These are phyloP conservation scores for Kockovaella imperatae DNA, from an alignment of 768 basidiomycete genomes.

Conservation along the genomic window DNA sequence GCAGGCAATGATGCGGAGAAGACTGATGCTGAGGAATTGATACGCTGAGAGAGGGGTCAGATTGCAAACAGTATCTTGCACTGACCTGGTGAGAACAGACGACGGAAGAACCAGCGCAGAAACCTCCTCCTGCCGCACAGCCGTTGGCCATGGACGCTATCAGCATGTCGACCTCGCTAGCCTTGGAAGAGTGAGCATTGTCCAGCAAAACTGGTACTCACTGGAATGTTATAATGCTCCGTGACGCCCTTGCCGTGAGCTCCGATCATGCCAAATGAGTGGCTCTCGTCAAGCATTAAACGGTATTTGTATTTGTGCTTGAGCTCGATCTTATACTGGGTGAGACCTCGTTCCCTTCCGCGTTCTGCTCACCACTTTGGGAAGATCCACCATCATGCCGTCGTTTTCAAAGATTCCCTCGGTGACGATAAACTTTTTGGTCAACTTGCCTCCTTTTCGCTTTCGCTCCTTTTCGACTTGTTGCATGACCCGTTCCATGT, in stretches of 20 bases:
- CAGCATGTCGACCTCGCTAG: constrained; percentile 87
- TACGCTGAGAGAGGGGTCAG: constrained; percentile 54
- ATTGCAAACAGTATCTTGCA: not conserved
- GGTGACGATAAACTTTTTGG: constrained; percentile 87
- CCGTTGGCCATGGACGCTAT: constrained; percentile 80
- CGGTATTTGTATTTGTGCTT: constrained; percentile 95
- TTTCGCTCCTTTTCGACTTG: constrained; percentile 78
- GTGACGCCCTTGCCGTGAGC: constrained; percentile 90
- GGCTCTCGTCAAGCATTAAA: constrained; percentile 83
- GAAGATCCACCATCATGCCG: constrained; percentile 83
- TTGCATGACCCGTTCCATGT: constrained; percentile 78
- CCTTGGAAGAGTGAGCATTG: constrained; percentile 48
- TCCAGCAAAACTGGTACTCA: constrained; percentile 45
- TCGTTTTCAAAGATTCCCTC: constrained; percentile 96
- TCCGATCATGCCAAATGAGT: constrained; percentile 89
- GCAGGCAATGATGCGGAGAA: constrained; percentile 94
- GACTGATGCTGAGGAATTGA: constrained; percentile 90
- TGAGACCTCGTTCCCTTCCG: not conserved
- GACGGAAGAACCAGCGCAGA: constrained; percentile 78
- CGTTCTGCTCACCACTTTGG: constrained; percentile 63
- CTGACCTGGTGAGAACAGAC: constrained; percentile 81
- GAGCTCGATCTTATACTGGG: constrained; percentile 64
- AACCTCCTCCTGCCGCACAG: constrained; percentile 77
- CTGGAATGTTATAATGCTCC: constrained; percentile 87
- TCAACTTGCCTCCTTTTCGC: constrained; percentile 71